These are phyloP conservation scores for Kodamaea neixiangensis DNA, from an alignment of 805 yeast species.

Conservation along the genomic window DNA sequence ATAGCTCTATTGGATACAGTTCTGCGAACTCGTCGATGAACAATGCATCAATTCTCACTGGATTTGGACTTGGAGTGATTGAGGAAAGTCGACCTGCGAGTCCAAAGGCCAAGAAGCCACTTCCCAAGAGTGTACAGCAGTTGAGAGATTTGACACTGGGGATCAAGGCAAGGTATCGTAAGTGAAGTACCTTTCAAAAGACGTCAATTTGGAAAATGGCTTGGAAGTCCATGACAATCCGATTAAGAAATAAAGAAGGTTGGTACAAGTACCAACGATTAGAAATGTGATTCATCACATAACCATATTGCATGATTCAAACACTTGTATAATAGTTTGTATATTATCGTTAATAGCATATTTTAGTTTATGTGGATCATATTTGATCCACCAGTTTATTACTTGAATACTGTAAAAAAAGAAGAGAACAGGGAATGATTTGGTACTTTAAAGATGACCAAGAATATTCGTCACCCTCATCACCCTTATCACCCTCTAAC, in stretches of 20 bases:
- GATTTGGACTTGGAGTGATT: slow-evolving; percentile 37
- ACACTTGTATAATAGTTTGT: slow-evolving; percentile 8
- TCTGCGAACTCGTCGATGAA: slow-evolving; percentile 20
- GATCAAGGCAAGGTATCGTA: slow-evolving; percentile 14
- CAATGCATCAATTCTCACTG: slow-evolving; percentile 33
- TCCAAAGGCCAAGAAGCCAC: slow-evolving; percentile 12
- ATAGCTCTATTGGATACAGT: slow-evolving; percentile 9
- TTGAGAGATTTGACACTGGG: slow-evolving; percentile 23
- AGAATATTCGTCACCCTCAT: no score
- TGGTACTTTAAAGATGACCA: no score
- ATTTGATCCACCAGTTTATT: not conserved
- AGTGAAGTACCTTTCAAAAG: not conserved
- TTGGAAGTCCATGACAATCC: no score
- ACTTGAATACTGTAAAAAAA: not conserved
- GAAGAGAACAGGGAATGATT: no score
- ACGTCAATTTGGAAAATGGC: no score
- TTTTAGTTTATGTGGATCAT: not conserved
- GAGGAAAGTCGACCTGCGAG: slow-evolving; percentile 41
- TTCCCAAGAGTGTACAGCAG: slow-evolving; percentile 26
- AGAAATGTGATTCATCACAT: not conserved
- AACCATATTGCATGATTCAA: not conserved
- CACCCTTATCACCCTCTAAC: no score
- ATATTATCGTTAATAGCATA: slow-evolving; percentile 7
- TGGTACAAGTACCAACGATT: not conserved
- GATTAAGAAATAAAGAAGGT: no score